Evolutionary conservation across 306 rosid species (phyloP), one percentile per base, ranked within the genome.

Genomic region (barrel medic (Medicago truncatula)): DNA sequence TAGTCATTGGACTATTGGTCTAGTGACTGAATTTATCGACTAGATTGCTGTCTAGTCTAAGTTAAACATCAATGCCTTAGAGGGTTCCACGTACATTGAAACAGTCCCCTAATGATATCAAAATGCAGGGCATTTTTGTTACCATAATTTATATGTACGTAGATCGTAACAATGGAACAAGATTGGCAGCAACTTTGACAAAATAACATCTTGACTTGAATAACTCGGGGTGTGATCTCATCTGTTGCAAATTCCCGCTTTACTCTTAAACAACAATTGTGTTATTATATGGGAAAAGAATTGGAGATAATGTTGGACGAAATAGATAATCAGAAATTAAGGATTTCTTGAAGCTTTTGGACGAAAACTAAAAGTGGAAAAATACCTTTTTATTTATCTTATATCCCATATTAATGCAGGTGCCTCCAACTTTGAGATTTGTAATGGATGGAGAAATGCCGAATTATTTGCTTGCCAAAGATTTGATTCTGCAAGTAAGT

Each of bases 391-490:
- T 61, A 43, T 62, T 38, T 56, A 60, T 52, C 21, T 13, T 57
- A 11, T 58, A 58, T 21, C 38, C 20, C 57, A 56, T 65, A 58
- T 25, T 3, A 78, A 75, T 81, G 77, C 82, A 94, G 98, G 98
- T 88, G 52, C 98, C 98, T 47, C 98, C 97, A 62, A 90, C 96
- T 78, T 73, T 92, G 76, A 86, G 93, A 81, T 94, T 94, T 78
- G 88, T 92, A 49, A 20, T 94, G 89, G 96, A 88, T 84, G 98
- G 98, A 77, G 97, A 92, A 78, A 90, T 94, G 98, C 98, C 98
- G 9, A 75, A 81, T 84, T 92, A 90, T 78, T 85, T 94, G 84
- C 97, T 94, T 80, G 96, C 97, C 18, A 94, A 94, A 71, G 98
- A 94, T 87, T 86, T 94, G 81, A 94, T 94, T 86, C 86, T 94